phyloP scores from a whole-genome alignment of 1,139 yeast species.

The Hanseniaspora gamundiae region DNA sequence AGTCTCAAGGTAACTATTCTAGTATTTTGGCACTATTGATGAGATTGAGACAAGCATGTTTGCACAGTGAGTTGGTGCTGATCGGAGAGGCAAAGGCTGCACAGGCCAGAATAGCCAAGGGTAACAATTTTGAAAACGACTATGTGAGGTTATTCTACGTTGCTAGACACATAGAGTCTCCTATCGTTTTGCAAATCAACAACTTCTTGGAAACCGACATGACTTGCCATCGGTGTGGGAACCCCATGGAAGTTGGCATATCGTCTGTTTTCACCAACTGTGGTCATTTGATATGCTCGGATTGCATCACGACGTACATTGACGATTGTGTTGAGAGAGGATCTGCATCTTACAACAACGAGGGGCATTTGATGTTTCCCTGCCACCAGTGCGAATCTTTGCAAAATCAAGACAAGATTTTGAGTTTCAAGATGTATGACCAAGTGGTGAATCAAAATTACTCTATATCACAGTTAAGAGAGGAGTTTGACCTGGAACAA shows the following conservation, averaged over 20 bases:
- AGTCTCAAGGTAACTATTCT: slow-evolving; percentile 35
- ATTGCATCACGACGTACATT: slow-evolving; percentile 44
- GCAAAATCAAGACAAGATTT: slow-evolving; percentile 32
- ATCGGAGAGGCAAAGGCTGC: slow-evolving; percentile 41
- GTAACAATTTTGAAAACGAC: slow-evolving; percentile 1
- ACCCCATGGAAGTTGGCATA: slow-evolving; percentile 38
- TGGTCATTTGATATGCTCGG: slow-evolving; percentile 58
- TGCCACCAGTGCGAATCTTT: slow-evolving; percentile 40
- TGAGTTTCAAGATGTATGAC: slow-evolving; percentile 42
- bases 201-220: slow-evolving; percentile 17
- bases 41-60: slow-evolving; percentile 82
- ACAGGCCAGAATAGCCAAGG: slow-evolving; percentile 1
- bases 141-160: slow-evolving; percentile 16
- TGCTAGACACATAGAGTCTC: slow-evolving; percentile 17
- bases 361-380: slow-evolving; percentile 32
- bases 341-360: slow-evolving; percentile 25
- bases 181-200: slow-evolving; percentile 21
- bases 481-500: slow-evolving; percentile 20
- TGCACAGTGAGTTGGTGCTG: slow-evolving; percentile 67
- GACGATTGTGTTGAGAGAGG: slow-evolving; percentile 27
- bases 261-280: slow-evolving; percentile 43
- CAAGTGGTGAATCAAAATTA: slow-evolving; percentile 29
- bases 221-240: slow-evolving; percentile 60
- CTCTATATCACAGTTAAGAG: slow-evolving; percentile 22
- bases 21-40: slow-evolving; percentile 61